Base-by-base conservation (phyloP, 148 eudicot genomes). In the Nyssa sinensis region DNA sequence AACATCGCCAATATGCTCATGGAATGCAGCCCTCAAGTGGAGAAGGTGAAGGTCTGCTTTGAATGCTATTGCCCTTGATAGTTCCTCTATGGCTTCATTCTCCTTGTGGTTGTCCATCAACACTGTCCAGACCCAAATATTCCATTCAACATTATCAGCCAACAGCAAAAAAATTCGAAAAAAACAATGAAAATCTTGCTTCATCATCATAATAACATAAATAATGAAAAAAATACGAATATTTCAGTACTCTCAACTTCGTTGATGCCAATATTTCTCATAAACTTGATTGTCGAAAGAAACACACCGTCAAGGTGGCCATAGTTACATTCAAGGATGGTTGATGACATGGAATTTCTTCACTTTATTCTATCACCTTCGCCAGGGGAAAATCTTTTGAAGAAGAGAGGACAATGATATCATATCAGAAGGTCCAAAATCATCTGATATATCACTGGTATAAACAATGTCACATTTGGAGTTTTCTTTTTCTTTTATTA, bases 21-120 rank as follows among this genome's bases (percentile, higher is more conserved):
- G 94, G 65, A 96, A 96, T 19, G 99, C 99, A 51, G 99, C 97
- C 39, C 99, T 79, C 12, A 93, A 80, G 73, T 96, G 96, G 24
- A 96, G 89, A 67, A 95, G 90, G 70, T 95, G 91, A 14, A 95
- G 93, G 75, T 96, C 98, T n/a, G 97, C 90, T 84, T 93, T 96
- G 83, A 96, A 93, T 23, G 97, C 83, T 10, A 96, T 93, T 2
- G 99, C 98, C 67, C 85, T 88, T 1, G 98, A 83, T 17, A 96
- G 88, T 71, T 96, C 98, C 1, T 80, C 82, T 62, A 93, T 91
- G 16, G 99, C 99, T 86, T 93, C 99, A 72, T 83, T 84, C 83
- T 96, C 95, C 81, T 87, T 93, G 75, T 88, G 94, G 80, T 85
- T 92, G 86, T 96, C 99, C 99, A 96, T 93, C 77, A 96, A 80